These are phyloP conservation scores for Nicotiana benthamiana DNA, from an alignment of 257 asterid genomes.

Conservation along the genomic window DNA sequence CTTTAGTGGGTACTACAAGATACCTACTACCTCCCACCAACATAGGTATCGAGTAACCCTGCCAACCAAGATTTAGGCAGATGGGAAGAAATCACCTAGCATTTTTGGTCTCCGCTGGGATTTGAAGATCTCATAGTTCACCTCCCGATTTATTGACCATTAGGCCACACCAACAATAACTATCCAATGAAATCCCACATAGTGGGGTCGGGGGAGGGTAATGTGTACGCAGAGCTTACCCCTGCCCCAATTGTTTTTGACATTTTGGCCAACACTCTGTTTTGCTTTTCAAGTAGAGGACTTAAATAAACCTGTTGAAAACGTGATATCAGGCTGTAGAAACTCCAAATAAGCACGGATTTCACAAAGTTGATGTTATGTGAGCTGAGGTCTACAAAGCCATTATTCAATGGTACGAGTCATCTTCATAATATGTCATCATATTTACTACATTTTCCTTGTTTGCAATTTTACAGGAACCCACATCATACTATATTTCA, in stretches of 20 bases:
- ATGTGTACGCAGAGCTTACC: too few relatives aligned
- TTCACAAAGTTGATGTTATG: neutral
- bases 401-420: neutral
- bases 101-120: too few relatives aligned
- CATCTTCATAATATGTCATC: neutral
- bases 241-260: neutral
- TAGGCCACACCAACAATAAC: too few relatives aligned
- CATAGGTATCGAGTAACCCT: too few relatives aligned
- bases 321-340: neutral
- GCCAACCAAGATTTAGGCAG: too few relatives aligned
- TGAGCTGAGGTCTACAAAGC: neutral
- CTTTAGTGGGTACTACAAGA: neutral
- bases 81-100: too few relatives aligned
- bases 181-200: too few relatives aligned
- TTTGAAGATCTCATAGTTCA: too few relatives aligned
- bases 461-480: neutral
- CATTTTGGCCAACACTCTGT: neutral
- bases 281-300: neutral
- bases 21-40: too few relatives aligned
- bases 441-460: neutral
- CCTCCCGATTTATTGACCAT: too few relatives aligned
- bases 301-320: neutral
- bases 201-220: too few relatives aligned
- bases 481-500: neutral
- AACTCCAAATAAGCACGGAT: neutral